These are phyloP conservation scores for Pseudonectria foliicola DNA, from an alignment of 2,329 filamentous ascomycete species.

Conservation along the genomic window DNA sequence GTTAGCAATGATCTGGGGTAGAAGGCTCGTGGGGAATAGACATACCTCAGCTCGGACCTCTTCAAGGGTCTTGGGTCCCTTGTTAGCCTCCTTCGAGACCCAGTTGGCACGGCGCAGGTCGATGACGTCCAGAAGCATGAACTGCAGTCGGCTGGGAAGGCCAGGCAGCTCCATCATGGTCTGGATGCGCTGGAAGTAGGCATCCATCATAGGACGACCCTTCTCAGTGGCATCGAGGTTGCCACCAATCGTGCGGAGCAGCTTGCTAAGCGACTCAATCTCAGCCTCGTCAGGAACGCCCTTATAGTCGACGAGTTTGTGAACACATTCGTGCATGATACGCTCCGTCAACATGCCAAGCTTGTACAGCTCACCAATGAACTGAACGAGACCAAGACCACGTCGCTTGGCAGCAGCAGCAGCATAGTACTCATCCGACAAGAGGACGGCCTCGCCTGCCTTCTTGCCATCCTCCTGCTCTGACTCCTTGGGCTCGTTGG, in stretches of 20 bases:
- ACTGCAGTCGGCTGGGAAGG: conserved; percentile 79
- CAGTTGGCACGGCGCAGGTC: conserved; percentile 75
- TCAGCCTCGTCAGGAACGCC: conserved; percentile 91
- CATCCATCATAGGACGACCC: conserved; percentile 80
- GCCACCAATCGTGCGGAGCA: conserved; percentile 83
- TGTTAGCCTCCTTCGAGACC: conserved; percentile 81
- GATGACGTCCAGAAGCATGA: conserved; percentile 94
- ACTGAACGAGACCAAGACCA: conserved; percentile 95
- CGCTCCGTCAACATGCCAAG: conserved; percentile 96
- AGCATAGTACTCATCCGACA: conserved; percentile 94
- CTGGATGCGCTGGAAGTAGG: conserved; percentile 86
- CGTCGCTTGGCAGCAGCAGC: conserved; percentile 92
- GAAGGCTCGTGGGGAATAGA: conserved; percentile 6
- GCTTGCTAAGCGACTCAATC: conserved; percentile 89
- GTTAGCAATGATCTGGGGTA: conserved; percentile 17
- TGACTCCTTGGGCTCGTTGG: conserved; percentile 64
- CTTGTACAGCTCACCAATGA: conserved; percentile 99
- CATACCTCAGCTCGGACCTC: conserved; percentile 77
- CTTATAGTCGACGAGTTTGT: conserved; percentile 93
- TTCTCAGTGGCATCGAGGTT: conserved; percentile 80
- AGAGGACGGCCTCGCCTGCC: conserved; percentile 65
- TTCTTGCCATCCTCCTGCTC: conserved; percentile 41
- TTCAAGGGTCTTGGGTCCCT: conserved; percentile 93
- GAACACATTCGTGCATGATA: conserved; percentile 99
- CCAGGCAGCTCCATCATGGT: conserved; percentile 72